Evolutionary conservation across 495 filamentous ascomycete genomes (phyloP).

Genomic region (Cetradonia linearis): DNA sequence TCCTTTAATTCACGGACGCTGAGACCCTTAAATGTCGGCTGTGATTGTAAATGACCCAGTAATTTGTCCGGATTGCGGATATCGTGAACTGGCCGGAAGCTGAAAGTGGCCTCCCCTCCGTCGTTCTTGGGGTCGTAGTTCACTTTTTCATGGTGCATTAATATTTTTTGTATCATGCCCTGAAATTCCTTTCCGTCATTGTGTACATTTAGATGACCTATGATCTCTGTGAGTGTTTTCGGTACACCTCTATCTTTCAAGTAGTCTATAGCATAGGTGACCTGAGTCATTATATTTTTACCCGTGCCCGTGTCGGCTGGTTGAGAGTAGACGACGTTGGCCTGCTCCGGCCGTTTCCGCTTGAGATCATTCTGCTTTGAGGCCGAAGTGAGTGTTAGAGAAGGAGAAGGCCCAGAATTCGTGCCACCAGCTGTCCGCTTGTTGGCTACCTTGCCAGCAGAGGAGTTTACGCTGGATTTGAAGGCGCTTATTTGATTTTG

Average conservation of each 20-base stretch:
- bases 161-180: slow-evolving; percentile 40
- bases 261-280: slow-evolving; percentile 72
- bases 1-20: slow-evolving; percentile 83
- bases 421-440: slow-evolving; percentile 34
- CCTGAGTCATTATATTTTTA: slow-evolving; percentile 69
- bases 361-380: slow-evolving; percentile 41
- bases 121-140: slow-evolving; percentile 53
- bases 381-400: slow-evolving; percentile 33
- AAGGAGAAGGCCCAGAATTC: slow-evolving; percentile 31
- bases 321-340: slow-evolving; percentile 62
- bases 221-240: slow-evolving; percentile 60
- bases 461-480: slow-evolving; percentile 37
- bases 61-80: slow-evolving; percentile 66
- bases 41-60: slow-evolving; percentile 66
- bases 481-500: slow-evolving; percentile 41
- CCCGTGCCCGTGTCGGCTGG: slow-evolving; percentile 68
- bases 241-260: slow-evolving; percentile 68
- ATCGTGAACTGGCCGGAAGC: slow-evolving; percentile 68
- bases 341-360: slow-evolving; percentile 47
- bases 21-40: slow-evolving; percentile 71
- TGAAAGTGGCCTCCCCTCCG: slow-evolving; percentile 56
- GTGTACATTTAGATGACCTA: slow-evolving; percentile 63
- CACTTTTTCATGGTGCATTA: slow-evolving; percentile 54
- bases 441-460: slow-evolving; percentile 38
- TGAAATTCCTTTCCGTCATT: slow-evolving; percentile 39